phyloP scores from a whole-genome alignment of 2,329 filamentous ascomycete species.

The Alternaria arbusti region DNA sequence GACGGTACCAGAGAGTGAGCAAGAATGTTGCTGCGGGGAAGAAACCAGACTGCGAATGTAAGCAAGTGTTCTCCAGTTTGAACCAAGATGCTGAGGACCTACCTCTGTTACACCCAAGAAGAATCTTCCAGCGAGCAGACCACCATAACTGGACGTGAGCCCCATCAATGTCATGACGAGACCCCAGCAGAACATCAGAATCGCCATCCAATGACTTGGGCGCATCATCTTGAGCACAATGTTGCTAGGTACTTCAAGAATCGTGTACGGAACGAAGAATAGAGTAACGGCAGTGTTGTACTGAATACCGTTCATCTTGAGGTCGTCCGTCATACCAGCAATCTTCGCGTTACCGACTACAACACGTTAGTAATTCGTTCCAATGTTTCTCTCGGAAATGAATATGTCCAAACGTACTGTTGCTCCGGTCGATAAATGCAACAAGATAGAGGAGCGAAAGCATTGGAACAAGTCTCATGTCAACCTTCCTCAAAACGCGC shows the following conservation, averaged over 20 bases:
- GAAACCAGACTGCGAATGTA: constrained; percentile 57
- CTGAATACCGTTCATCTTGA: constrained; percentile 46
- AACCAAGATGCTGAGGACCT: not conserved
- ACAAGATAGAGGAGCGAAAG: constrained; percentile 45
- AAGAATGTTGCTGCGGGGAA: constrained; percentile 67
- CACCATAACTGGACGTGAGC: constrained; percentile 55
- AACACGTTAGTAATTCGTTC: constrained; percentile 6
- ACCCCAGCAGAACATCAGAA: constrained; percentile 51
- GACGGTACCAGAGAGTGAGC: constrained; percentile 45
- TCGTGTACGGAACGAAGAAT: constrained; percentile 51
- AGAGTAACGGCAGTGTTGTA: constrained; percentile 51
- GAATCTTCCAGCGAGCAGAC: constrained; percentile 57
- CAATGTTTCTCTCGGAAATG: not conserved
- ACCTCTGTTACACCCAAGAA: constrained; percentile 50
- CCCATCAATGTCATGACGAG: constrained; percentile 53
- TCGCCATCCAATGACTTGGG: constrained; percentile 50
- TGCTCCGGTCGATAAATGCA: constrained; percentile 43
- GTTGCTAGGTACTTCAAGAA: constrained; percentile 49
- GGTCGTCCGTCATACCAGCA: constrained; percentile 48
- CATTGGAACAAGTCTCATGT: constrained; percentile 39
- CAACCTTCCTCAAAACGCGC: constrained; percentile 44
- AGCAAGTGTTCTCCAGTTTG: constrained; percentile 4
- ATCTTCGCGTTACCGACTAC: constrained; percentile 52
- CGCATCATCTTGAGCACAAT: constrained; percentile 52
- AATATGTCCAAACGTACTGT: constrained; percentile 23